These are phyloP conservation scores for Lojkania enalia DNA, from an alignment of 2,329 filamentous ascomycete genomes.

Conservation along the genomic window DNA sequence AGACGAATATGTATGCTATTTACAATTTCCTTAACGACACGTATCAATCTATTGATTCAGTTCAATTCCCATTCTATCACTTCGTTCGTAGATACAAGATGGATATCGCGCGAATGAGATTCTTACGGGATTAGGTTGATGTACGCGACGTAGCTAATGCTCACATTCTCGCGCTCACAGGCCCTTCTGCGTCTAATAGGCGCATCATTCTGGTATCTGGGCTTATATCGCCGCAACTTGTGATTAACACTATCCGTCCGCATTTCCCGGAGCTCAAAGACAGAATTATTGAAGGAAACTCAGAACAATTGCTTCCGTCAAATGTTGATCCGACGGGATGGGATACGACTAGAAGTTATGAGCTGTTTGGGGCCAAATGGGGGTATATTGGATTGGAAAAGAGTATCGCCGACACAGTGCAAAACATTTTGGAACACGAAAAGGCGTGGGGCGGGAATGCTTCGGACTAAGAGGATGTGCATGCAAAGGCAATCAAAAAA, in stretches of 20 bases:
- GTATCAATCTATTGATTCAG: constrained; percentile 45
- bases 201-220: constrained; percentile 63
- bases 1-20: constrained; percentile 38
- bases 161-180: constrained; percentile 57
- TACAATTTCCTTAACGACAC: constrained; percentile 62
- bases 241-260: constrained; percentile 7
- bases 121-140: constrained; percentile 31
- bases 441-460: constrained; percentile 8
- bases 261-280: constrained; percentile 14
- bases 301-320: constrained; percentile 3
- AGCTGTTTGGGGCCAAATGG: constrained; percentile 12
- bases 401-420: constrained; percentile 17
- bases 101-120: background rate
- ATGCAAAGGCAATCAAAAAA: too few relatives aligned
- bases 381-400: constrained; percentile 8
- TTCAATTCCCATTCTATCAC: constrained; percentile 11
- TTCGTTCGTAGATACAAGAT: background rate
- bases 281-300: constrained; percentile 4
- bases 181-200: constrained; percentile 57
- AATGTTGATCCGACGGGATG: constrained; percentile 9
- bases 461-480: too few relatives aligned
- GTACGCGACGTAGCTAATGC: constrained; percentile 46
- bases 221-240: constrained; percentile 33
- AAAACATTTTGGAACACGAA: constrained; percentile 13
- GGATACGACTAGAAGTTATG: constrained; percentile 11